A percentile compares a stretch with the other conserved stretches of the same genome.
phyloP scores from a whole-genome alignment of 2,329 filamentous ascomycete species.

The Xylaria sp. region DNA sequence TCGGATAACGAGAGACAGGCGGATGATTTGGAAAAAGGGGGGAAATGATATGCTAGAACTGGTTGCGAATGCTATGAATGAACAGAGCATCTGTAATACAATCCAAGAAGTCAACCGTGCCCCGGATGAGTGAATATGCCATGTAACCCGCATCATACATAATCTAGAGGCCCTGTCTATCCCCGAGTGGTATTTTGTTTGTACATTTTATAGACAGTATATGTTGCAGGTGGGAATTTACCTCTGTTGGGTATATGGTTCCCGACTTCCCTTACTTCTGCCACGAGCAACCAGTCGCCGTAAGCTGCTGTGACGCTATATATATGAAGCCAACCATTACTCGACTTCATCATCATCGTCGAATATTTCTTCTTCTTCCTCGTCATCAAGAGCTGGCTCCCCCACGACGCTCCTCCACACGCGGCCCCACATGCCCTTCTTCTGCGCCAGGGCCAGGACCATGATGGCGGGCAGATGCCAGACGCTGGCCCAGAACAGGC shows the following conservation, averaged over 20 bases:
- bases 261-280: conserved; percentile 2
- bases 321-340: conserved; percentile 48
- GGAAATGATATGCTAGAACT: conserved; percentile 15
- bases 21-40: not conserved
- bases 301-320: conserved; percentile 10
- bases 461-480: conserved; percentile 94
- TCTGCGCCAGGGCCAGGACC: conserved; percentile 89
- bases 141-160: not conserved
- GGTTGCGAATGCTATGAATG: conserved; percentile 20
- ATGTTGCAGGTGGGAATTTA: conserved; percentile 31
- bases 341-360: conserved; percentile 62
- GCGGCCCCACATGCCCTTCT: conserved; percentile 90
- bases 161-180: not conserved
- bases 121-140: conserved; percentile 1
- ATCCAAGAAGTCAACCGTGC: not conserved
- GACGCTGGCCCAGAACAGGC: conserved; percentile 96
- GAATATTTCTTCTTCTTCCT: conserved; percentile 64
- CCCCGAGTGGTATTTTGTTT: conserved; percentile 15
- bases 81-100: conserved; percentile 22
- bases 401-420: conserved; percentile 78
- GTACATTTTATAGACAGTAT: conserved; percentile 35
- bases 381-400: conserved; percentile 64
- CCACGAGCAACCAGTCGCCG: not conserved
- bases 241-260: not conserved
- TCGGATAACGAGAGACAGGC: conserved; percentile 23